Percentiles rank a stretch among this genome's conserved stretches.
Evolutionary conservation across 345 rosid genomes (phyloP).

Genomic region (Salix suchowensis): DNA sequence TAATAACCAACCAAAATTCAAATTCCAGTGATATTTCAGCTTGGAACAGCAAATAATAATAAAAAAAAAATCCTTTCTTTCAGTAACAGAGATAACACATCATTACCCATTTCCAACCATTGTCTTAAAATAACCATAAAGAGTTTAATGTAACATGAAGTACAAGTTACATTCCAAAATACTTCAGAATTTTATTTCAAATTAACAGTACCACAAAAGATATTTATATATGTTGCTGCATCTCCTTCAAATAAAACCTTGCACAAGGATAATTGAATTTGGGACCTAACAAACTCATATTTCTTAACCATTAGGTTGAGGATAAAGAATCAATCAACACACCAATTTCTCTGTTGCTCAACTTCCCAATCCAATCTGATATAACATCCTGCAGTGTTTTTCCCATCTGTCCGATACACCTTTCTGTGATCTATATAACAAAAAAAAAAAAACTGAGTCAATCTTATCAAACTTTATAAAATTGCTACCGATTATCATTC

Average conservation of each 20-base stretch:
- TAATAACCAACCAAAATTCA: background rate
- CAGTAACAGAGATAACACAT: background rate
- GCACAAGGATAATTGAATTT: background rate
- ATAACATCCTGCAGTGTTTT: slow-evolving; percentile 59
- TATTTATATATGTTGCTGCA: background rate
- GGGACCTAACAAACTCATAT: background rate
- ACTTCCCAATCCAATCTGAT: slow-evolving; percentile 59
- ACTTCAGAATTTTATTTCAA: background rate
- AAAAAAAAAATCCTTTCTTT: background rate
- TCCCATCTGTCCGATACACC: slow-evolving; percentile 60
- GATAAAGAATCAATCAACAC: slow-evolving; percentile 8
- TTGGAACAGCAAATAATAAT: background rate
- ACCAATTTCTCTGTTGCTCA: slow-evolving; percentile 75
- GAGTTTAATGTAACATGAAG: too few species aligned
- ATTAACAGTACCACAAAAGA: background rate
- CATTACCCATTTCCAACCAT: background rate
- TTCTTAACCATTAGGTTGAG: slow-evolving; percentile 4
- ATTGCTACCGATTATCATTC: background rate
- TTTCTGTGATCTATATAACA: slow-evolving; percentile 63
- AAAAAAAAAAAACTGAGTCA: background rate
- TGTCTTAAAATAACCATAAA: background rate
- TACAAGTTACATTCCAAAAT: background rate
- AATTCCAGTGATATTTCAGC: background rate
- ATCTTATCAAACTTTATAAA: background rate
- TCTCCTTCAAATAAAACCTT: background rate